These are phyloP conservation scores for Maudiozyma humilis DNA, from an alignment of 1,139 yeast species.

Conservation along the genomic window DNA sequence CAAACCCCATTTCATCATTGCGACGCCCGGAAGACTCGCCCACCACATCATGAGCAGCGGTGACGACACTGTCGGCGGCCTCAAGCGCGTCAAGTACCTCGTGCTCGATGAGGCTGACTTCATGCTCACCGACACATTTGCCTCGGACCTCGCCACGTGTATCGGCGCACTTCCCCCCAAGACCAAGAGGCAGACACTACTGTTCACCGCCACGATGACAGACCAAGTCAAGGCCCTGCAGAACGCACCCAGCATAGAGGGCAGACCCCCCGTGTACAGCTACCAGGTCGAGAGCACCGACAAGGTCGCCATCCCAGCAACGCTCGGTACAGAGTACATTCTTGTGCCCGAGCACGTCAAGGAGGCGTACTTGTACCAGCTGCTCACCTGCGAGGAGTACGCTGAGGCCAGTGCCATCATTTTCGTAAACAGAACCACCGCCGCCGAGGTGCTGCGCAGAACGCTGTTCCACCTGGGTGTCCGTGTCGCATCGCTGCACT, in stretches of 20 bases:
- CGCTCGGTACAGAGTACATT: constrained; percentile 49
- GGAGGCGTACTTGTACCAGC: constrained; percentile 73
- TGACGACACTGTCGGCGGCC: constrained; percentile 75
- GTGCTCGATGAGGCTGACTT: constrained; percentile 97
- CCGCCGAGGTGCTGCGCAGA: constrained; percentile 81
- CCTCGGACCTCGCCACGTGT: constrained; percentile 68
- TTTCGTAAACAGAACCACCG: constrained; percentile 81
- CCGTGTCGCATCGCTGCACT: constrained; percentile 82
- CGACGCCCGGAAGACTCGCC: constrained; percentile 96
- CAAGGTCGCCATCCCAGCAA: constrained; percentile 68
- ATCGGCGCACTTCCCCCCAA: constrained; percentile 64
- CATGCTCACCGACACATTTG: constrained; percentile 72
- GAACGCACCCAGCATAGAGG: constrained; percentile 53
- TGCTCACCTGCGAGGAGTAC: constrained; percentile 56
- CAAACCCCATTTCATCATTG: constrained; percentile 89
- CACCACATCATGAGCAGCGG: constrained; percentile 87
- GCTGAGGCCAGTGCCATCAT: constrained; percentile 65
- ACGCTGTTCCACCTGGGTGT: constrained; percentile 65
- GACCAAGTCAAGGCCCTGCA: constrained; percentile 80
- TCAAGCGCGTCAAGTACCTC: constrained; percentile 65
- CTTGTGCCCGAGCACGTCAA: constrained; percentile 75
- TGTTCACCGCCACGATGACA: constrained; percentile 94
- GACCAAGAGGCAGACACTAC: constrained; percentile 68
- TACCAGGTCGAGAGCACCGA: constrained; percentile 76
- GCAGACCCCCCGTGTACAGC: constrained; percentile 60